Base-by-base conservation (phyloP, 805 yeast genomes). In the Yarrowia deformans region DNA sequence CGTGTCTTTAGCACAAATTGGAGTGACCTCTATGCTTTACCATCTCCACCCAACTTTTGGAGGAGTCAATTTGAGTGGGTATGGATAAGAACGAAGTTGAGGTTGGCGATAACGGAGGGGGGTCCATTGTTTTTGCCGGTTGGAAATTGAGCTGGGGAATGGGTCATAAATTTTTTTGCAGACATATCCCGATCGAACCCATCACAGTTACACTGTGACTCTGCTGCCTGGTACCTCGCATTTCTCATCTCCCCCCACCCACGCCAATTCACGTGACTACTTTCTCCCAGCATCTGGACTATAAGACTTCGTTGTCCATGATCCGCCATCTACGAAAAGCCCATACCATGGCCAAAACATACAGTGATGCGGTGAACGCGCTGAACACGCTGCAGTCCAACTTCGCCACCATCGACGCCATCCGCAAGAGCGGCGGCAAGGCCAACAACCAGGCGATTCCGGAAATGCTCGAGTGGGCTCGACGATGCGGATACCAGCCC, bases 321-420 rank as follows among this genome's bases (percentile, higher is more conserved):
- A 42, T 67, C 40, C 69, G 69, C 43, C 40, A 43, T 43, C 54
- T 55, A 8, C 64, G 46, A 40, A 35, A 48, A 63, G 45, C 37
- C 66, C 50, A 43, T 18, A 60, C 66, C 52, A 66, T 49, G 49
- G 39, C 52, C 58, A 29, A 64, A 56, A 63, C 76, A 1, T 79
- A 78, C 67, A 64, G 84, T 77, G 97, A 93, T 79, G 99, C 99
- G 1, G 86, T 95, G 60, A 83, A 83, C 67, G 90, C 95, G 2
- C 83, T 95, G 74, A 95, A 95, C 79, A 84, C 92, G 2, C 81
- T 94, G 45, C 99, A 95, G 77, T 90, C 98, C 32, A 95, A 96
- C 77, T 92, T 89, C 77, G 93, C 97, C 32, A 87, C 93, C 10
- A 87, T 95, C 60, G 97, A 94, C 79, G 94, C 96, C 6, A 84